A percentile compares a stretch with the other conserved stretches of the same genome.
Conservation (phyloP, 2,329 filamentous ascomycete genomes). For the Dissoconium aciculare region DNA sequence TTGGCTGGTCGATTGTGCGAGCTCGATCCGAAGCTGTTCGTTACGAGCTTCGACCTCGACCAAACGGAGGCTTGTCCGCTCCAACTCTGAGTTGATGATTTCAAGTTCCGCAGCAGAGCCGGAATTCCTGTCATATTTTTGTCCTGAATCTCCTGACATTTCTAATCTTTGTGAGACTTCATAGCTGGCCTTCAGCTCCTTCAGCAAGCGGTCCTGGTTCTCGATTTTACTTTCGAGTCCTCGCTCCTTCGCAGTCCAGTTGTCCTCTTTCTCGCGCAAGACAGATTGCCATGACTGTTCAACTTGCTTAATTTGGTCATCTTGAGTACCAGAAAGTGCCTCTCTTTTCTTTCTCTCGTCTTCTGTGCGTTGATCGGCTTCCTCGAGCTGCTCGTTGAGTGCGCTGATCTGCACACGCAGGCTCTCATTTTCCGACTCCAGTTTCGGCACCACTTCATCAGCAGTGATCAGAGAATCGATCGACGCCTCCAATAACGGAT, state of each 20-base stretch:
- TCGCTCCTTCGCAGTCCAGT: constrained; percentile 91
- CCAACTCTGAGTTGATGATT: constrained; percentile 80
- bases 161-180: constrained; percentile 87
- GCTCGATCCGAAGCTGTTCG: constrained; percentile 76
- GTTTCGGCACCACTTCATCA: constrained; percentile 79
- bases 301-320: constrained; percentile 72
- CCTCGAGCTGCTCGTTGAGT: constrained; percentile 68
- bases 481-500: constrained; percentile 87
- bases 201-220: constrained; percentile 79
- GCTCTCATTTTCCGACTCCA: constrained; percentile 76
- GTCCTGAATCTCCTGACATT: constrained; percentile 48
- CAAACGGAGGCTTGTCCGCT: constrained; percentile 71
- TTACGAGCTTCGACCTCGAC: constrained; percentile 89
- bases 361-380: constrained; percentile 66
- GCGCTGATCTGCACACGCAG: constrained; percentile 64
- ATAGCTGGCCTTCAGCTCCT: constrained; percentile 91
- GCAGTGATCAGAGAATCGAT: constrained; percentile 85
- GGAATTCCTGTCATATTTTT: constrained; percentile 41
- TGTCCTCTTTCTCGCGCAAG: constrained; percentile 82
- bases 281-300: constrained; percentile 83
- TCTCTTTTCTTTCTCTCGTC: constrained; percentile 58
- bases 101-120: constrained; percentile 83
- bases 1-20: constrained; percentile 75
- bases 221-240: constrained; percentile 84
- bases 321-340: constrained; percentile 61